These are phyloP conservation scores for Alternaria sp. DNA, from an alignment of 2,329 filamentous ascomycete genomes.

Conservation along the genomic window DNA sequence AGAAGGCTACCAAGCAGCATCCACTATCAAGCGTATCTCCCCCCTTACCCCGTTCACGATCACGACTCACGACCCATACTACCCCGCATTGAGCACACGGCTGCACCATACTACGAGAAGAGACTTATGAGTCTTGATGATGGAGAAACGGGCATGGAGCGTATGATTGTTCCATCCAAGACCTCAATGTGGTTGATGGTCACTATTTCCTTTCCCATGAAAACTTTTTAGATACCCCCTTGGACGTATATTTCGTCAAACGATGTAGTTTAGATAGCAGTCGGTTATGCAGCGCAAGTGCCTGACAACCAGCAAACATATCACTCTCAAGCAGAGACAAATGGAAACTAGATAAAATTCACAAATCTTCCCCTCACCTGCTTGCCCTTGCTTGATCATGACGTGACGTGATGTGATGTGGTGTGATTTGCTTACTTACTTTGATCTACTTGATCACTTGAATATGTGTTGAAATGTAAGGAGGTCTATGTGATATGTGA, in stretches of 20 bases:
- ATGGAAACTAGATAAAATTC: background rate
- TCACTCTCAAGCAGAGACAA: background rate
- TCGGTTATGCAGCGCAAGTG: background rate
- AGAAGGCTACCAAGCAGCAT: background rate
- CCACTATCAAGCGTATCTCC: background rate
- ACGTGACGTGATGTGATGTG: background rate
- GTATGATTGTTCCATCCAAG: background rate
- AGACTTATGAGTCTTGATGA: background rate
- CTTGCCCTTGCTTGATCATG: background rate
- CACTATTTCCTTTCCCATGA: background rate
- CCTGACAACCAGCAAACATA: background rate
- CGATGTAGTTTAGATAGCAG: background rate
- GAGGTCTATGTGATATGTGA: background rate
- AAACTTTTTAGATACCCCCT: background rate
- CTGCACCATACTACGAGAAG: background rate
- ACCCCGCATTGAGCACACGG: background rate
- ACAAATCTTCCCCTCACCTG: background rate
- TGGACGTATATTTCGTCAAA: background rate
- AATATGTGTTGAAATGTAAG: background rate
- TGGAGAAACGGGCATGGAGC: background rate
- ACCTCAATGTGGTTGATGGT: background rate
- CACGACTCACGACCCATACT: background rate
- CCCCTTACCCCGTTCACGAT: background rate
- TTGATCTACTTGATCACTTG: background rate
- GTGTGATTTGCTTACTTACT: background rate